Conservation (phyloP, 2,329 filamentous ascomycete genomes). For the Lecanicillium sp. region DNA sequence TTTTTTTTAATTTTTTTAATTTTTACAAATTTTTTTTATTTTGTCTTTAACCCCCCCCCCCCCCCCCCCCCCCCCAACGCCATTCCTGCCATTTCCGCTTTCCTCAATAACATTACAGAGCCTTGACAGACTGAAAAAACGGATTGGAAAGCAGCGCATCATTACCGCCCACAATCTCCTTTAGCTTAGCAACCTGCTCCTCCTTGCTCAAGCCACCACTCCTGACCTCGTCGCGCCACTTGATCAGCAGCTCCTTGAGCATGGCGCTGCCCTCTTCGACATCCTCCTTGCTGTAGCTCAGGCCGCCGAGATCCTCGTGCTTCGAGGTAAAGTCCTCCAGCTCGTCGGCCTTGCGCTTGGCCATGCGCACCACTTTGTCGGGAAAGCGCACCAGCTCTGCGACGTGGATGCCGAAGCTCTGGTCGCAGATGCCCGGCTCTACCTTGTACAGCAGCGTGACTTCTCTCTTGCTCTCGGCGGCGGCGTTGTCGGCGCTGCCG, state of each 20-base stretch:
- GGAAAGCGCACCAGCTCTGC: constrained; percentile 95
- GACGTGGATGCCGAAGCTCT: constrained; percentile 97
- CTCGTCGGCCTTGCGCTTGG: constrained; percentile 97
- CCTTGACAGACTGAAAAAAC: constrained; percentile 61
- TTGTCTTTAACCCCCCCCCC: too few relatives aligned
- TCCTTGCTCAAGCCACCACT: constrained; percentile 55
- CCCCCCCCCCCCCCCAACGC: neutral
- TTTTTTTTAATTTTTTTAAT: neutral
- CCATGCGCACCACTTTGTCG: constrained; percentile 96
- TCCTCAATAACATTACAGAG: too few relatives aligned
- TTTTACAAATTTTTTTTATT: neutral
- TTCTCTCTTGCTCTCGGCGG: constrained; percentile 54
- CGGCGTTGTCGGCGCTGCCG: constrained; percentile 33
- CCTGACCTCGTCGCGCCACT: constrained; percentile 75
- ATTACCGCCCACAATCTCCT: constrained; percentile 68
- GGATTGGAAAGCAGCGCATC: constrained; percentile 54
- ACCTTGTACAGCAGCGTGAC: constrained; percentile 97
- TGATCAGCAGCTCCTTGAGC: constrained; percentile 72
- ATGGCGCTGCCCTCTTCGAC: constrained; percentile 81
- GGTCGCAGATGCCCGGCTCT: constrained; percentile 88
- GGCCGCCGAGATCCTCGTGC: constrained; percentile 50
- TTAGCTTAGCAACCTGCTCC: constrained; percentile 71
- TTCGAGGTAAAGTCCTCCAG: constrained; percentile 89
- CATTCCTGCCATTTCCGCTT: too few relatives aligned
- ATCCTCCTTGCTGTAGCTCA: constrained; percentile 69